Base-by-base conservation (phyloP, 2,329 filamentous ascomycete genomes). In the Cladosporium sphaerospermum region DNA sequence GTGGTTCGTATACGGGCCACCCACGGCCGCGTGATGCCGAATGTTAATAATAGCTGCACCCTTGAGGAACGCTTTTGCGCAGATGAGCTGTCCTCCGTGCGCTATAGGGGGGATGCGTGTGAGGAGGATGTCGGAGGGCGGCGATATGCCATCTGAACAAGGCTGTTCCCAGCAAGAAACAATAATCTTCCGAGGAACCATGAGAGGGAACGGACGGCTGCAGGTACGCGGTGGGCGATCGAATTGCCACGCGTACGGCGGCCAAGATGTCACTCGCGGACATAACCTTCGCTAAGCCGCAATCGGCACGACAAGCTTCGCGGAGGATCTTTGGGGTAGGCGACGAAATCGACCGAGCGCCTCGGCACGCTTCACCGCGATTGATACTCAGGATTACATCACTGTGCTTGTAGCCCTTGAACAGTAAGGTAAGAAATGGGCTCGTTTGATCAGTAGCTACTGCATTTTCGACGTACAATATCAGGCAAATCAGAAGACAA, bases 21-120 rank as follows among this genome's bases (percentile, higher is more conserved):
- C 40, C 32, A 37, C 13, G 48, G 48, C 48, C 48, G 48, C 48
- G 48, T 51, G 48, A 51, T 51, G 48, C 40, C 48, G 48, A 14
- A 36, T 23, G 19, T 43, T 51, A 51, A 51, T 36, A 16, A 51
- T 51, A 51, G 48, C 43, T 39, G 36, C 23, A 28, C 23, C 23
- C 23, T 28, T 28, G 23, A 28, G 23, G 1, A 28, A 36, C n/a
- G 34, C 34, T n/a, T 36, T 36, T 3, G 10, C 5, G n/a, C n/a
- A 9, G 34, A 36, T n/a, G 34, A 36, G 34, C 34, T 9, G 34
- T 11, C 10, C n/a, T 36, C 34, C n/a, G 34, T 11, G 34, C 34
- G 34, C 10, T 36, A 36, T 36, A n/a, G 10, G 34, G n/a, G 13
- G 16, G 13, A 39, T 14, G n/a, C 36, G n/a, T 13, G 10, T 18